phyloP scores from a whole-genome alignment of 2,329 filamentous ascomycete species.

The Berkeleyomyces basicola region DNA sequence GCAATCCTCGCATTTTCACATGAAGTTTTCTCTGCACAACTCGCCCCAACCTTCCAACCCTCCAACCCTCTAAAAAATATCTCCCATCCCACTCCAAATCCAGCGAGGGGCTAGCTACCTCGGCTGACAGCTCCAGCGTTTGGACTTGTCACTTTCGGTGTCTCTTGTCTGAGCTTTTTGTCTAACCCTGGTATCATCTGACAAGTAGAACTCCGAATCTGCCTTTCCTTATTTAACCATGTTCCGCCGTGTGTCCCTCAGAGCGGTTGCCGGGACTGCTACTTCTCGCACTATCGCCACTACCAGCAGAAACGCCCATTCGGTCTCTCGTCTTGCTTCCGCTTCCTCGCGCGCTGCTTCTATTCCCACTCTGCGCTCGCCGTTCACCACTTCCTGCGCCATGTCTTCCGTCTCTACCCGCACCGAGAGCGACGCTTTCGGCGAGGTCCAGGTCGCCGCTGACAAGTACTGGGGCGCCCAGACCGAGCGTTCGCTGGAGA shows the following conservation, averaged over 20 bases:
- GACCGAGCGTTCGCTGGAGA: constrained; percentile 87
- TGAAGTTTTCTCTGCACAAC: not conserved
- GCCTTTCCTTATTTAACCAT: constrained; percentile 7
- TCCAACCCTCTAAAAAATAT: not conserved
- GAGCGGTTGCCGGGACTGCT: constrained; percentile 8
- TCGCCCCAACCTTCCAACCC: not conserved
- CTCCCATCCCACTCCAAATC: not conserved
- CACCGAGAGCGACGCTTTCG: constrained; percentile 94
- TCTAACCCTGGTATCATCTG: constrained; percentile 9
- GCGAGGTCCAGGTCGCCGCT: constrained; percentile 76
- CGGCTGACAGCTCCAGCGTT: constrained; percentile 4
- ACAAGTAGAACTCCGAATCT: constrained; percentile 5
- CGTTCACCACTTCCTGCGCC: constrained; percentile 31
- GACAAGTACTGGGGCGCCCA: constrained; percentile 99
- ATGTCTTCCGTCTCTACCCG: constrained; percentile 37
- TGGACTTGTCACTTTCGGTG: constrained; percentile 4
- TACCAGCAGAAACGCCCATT: not conserved
- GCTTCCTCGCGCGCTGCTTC: constrained; percentile 1
- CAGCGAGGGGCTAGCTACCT: not conserved
- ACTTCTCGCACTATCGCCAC: constrained; percentile 1
- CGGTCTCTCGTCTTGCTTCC: constrained; percentile 1
- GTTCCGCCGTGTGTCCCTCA: constrained; percentile 13
- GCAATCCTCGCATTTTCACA: not conserved
- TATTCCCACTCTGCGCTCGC: constrained; percentile 11
- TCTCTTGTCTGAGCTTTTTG: constrained; percentile 7